Conservation (phyloP, 1,284 basidiomycete species). For the Acaromyces ingoldii region DNA sequence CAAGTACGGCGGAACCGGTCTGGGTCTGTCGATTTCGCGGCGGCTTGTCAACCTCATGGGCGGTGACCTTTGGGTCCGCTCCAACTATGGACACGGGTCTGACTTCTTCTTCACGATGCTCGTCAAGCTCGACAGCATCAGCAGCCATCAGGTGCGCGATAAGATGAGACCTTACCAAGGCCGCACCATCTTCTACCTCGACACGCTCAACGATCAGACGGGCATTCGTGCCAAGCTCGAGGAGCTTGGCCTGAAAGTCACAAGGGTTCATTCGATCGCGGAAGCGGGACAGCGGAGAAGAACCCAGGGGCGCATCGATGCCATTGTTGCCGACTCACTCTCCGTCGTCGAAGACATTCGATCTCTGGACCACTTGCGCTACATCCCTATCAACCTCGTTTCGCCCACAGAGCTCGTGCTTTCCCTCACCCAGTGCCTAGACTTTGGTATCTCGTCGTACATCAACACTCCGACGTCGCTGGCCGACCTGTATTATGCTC, state of each 20-base stretch:
- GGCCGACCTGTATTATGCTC: conserved; percentile 83
- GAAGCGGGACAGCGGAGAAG: conserved; percentile 70
- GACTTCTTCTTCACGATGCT: conserved; percentile 93
- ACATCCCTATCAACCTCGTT: conserved; percentile 94
- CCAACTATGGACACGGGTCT: conserved; percentile 77
- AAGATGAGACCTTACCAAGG: conserved; percentile 48
- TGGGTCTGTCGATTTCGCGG: conserved; percentile 69
- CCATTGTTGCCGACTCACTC: conserved; percentile 88
- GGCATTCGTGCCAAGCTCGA: conserved; percentile 73
- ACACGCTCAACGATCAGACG: conserved; percentile 73
- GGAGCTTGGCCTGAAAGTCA: conserved; percentile 75
- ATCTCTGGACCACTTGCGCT: conserved; percentile 87
- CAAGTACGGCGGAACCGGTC: conserved; percentile 95
- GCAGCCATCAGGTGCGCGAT: conserved; percentile 35
- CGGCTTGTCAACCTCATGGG: conserved; percentile 95
- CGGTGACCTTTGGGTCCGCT: conserved; percentile 98
- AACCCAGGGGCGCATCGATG: conserved; percentile 78
- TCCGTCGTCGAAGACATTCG: conserved; percentile 78
- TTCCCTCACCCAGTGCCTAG: conserved; percentile 62
- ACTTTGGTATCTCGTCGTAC: conserved; percentile 83
- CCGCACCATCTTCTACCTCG: conserved; percentile 71
- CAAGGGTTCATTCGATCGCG: conserved; percentile 69
- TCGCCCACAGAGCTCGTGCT: conserved; percentile 55
- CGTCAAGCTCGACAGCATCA: conserved; percentile 46
- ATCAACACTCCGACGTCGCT: conserved; percentile 83